Percentiles rank a stretch among this genome's conserved stretches.
phyloP scores from a whole-genome alignment of 176 grass and related monocot genomes.

The Phoenix roebelenii region DNA sequence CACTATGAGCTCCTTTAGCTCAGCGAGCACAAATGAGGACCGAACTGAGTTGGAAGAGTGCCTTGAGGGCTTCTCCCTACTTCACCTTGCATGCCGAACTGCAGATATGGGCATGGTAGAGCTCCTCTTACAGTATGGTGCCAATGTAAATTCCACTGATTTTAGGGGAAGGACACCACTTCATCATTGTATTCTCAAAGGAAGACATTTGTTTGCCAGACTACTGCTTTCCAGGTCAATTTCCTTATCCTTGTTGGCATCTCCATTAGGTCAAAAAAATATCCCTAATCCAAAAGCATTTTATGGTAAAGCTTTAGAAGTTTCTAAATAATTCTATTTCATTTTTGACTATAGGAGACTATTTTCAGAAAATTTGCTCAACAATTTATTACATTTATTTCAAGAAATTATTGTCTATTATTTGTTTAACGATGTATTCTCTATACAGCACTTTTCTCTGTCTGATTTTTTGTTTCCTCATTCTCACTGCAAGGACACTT shows the following conservation, averaged over 20 bases:
- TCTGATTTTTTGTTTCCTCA: no score
- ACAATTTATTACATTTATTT: no score
- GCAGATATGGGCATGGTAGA: conserved; percentile 91
- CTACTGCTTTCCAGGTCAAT: conserved; percentile 11
- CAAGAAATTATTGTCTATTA: no score
- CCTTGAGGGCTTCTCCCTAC: conserved; percentile 64
- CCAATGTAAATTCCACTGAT: conserved; percentile 62
- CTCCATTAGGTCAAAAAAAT: not conserved
- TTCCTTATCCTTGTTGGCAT: not conserved
- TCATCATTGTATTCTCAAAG: conserved; percentile 11
- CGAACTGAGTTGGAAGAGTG: conserved; percentile 26
- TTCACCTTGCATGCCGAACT: conserved; percentile 75
- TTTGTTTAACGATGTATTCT: no score
- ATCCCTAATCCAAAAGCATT: not conserved
- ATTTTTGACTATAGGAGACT: no score
- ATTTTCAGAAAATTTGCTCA: no score
- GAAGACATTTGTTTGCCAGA: conserved; percentile 6
- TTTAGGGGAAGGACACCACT: conserved; percentile 9
- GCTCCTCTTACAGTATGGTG: conserved; percentile 88
- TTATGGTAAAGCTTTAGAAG: not conserved
- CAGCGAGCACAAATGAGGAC: conserved; percentile 37
- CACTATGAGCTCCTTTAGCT: conserved; percentile 26
- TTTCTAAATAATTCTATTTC: no score
- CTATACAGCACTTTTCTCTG: no score
- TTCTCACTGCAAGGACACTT: no score